A percentile compares a stretch with the other conserved stretches of the same genome.
phyloP scores from a whole-genome alignment of 2,329 filamentous ascomycete genomes.

The Aspergillus viridinutans region DNA sequence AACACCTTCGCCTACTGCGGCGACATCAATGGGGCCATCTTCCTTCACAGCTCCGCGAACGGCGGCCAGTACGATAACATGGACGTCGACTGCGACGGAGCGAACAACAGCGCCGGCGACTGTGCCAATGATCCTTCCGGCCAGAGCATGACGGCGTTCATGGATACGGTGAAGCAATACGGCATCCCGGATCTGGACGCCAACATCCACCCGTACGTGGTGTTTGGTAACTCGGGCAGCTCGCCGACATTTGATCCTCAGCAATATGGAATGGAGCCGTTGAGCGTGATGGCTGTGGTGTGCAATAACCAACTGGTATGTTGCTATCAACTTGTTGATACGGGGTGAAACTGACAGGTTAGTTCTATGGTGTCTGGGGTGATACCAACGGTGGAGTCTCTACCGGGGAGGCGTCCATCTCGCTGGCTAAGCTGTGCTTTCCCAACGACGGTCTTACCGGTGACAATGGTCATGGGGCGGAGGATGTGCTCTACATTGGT shows the following conservation, averaged over 20 bases:
- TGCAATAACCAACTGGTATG: slow-evolving; percentile 48
- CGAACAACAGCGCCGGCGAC: slow-evolving; percentile 42
- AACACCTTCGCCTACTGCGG: slow-evolving; percentile 45
- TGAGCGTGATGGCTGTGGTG: slow-evolving; percentile 55
- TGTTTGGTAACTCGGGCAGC: slow-evolving; percentile 48
- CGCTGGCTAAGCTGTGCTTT: slow-evolving; percentile 56
- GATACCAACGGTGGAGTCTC: slow-evolving; percentile 57
- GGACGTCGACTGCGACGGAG: slow-evolving; percentile 58
- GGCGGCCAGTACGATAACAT: slow-evolving; percentile 46
- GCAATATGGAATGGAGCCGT: slow-evolving; percentile 44
- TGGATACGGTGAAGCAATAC: slow-evolving; percentile 36
- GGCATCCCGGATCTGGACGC: slow-evolving; percentile 47
- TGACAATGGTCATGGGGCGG: slow-evolving; percentile 51
- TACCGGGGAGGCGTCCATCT: slow-evolving; percentile 56
- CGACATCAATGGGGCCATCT: slow-evolving; percentile 47
- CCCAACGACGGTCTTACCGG: slow-evolving; percentile 50
- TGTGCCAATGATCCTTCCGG: slow-evolving; percentile 44
- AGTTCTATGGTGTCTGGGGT: slow-evolving; percentile 59
- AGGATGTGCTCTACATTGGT: slow-evolving; percentile 60
- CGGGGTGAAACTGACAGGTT: background rate
- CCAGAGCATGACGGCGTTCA: slow-evolving; percentile 46
- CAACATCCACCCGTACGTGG: slow-evolving; percentile 52
- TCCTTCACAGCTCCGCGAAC: slow-evolving; percentile 43
- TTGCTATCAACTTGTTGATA: background rate
- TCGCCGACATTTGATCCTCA: slow-evolving; percentile 41